A percentile compares a stretch with the other conserved stretches of the same genome.
These are phyloP conservation scores for Phytophthora fragariae DNA, from an alignment of 352 stramenopile genomes.

Conservation along the genomic window DNA sequence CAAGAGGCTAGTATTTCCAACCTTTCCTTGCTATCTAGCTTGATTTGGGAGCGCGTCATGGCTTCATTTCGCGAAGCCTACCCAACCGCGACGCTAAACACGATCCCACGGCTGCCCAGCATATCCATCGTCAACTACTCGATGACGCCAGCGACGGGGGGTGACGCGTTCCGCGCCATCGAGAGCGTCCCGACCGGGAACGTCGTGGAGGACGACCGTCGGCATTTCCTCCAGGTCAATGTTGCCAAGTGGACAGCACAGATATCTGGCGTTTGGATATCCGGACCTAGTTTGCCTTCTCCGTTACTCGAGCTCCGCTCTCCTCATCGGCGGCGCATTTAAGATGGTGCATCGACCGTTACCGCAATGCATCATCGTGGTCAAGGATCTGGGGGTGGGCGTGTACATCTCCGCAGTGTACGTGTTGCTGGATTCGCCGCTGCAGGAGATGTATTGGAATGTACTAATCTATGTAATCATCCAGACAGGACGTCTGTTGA, in stretches of 20 bases:
- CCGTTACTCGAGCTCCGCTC: too few relatives aligned
- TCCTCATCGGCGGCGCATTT: too few relatives aligned
- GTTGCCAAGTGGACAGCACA: too few relatives aligned
- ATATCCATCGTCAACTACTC: constrained; percentile 17
- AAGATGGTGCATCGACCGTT: too few relatives aligned
- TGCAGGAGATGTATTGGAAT: constrained; percentile 4
- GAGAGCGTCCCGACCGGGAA: constrained; percentile 9
- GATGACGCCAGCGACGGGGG: not conserved
- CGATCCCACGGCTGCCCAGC: not conserved
- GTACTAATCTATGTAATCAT: too few relatives aligned
- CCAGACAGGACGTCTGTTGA: too few relatives aligned
- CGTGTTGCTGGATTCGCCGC: too few relatives aligned
- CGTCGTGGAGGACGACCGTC: constrained; percentile 1
- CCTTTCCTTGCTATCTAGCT: constrained; percentile 1
- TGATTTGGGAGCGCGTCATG: constrained; percentile 13
- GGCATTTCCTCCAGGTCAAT: constrained; percentile 7
- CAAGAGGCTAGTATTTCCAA: constrained; percentile 1
- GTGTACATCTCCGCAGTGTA: not conserved
- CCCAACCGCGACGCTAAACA: not conserved
- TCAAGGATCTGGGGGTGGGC: constrained; percentile 8
- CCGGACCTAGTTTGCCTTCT: too few relatives aligned
- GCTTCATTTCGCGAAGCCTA: constrained; percentile 1
- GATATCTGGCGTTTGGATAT: too few relatives aligned
- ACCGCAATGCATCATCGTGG: too few relatives aligned
- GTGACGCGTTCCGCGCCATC: constrained; percentile 14